Evolutionary conservation across 495 filamentous ascomycete genomes (phyloP).

Genomic region (Aspergillus mulundensis): DNA sequence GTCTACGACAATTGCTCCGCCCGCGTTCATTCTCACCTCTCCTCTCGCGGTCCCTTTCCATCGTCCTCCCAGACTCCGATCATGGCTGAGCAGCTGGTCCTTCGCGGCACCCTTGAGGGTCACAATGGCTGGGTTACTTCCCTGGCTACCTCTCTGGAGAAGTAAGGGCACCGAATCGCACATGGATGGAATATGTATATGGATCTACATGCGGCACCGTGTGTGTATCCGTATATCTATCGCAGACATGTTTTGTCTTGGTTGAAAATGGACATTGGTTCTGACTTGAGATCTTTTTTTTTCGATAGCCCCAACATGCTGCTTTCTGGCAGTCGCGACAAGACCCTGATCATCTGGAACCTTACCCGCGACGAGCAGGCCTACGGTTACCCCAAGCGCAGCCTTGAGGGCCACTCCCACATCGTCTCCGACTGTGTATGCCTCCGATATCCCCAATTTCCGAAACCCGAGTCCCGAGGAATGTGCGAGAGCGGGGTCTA

Average conservation of each 20-base stretch:
- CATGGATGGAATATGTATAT: slow-evolving; percentile 9
- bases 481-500: not conserved
- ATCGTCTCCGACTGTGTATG: slow-evolving; percentile 99
- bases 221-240: slow-evolving; percentile 13
- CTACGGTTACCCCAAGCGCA: slow-evolving; percentile 98
- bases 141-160: slow-evolving; percentile 98
- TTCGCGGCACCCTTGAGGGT: slow-evolving; percentile 96
- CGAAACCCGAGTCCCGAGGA: slow-evolving; percentile 1
- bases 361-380: slow-evolving; percentile 95
- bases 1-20: slow-evolving; percentile 47
- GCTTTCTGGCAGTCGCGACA: slow-evolving; percentile 93
- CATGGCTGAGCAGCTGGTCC: slow-evolving; percentile 95
- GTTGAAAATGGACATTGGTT: slow-evolving; percentile 27
- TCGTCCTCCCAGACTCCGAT: slow-evolving; percentile 41
- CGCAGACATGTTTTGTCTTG: slow-evolving; percentile 12
- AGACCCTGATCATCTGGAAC: slow-evolving; percentile 99
- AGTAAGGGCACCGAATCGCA: slow-evolving; percentile 55
- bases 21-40: slow-evolving; percentile 35
- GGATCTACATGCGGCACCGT: slow-evolving; percentile 5
- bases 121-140: slow-evolving; percentile 72
- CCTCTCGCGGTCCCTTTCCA: slow-evolving; percentile 41
- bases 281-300: slow-evolving; percentile 30
- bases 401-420: slow-evolving; percentile 97
- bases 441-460: slow-evolving; percentile 21
- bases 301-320: slow-evolving; percentile 95